Evolutionary conservation across 768 basidiomycete genomes (phyloP).

Genomic region (Phaeotremella fagi): DNA sequence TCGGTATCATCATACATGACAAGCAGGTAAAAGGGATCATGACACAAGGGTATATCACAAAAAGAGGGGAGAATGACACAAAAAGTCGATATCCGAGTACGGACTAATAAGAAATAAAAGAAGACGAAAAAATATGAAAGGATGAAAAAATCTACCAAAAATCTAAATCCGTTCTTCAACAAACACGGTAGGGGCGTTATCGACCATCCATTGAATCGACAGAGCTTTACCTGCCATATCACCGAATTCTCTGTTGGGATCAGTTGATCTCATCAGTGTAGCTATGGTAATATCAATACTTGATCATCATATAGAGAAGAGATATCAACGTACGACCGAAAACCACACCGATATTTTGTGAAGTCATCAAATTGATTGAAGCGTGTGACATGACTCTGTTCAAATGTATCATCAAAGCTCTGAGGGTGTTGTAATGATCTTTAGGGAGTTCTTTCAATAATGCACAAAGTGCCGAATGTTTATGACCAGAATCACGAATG

Average conservation of each 20-base stretch:
- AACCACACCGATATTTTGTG: constrained; percentile 91
- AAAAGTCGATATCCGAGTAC: no score
- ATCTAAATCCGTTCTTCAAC: constrained; percentile 11
- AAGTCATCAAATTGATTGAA: constrained; percentile 83
- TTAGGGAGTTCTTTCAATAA: constrained; percentile 72
- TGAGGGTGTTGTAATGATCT: constrained; percentile 82
- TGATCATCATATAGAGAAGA: neutral
- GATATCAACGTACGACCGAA: constrained; percentile 80
- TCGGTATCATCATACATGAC: no score
- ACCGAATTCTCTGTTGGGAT: constrained; percentile 82
- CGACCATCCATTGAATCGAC: constrained; percentile 88
- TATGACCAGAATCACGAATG: constrained; percentile 60
- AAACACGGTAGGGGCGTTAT: constrained; percentile 55
- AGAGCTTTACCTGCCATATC: constrained; percentile 96
- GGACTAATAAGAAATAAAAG: no score
- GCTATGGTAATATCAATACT: constrained; percentile 54
- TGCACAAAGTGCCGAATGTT: constrained; percentile 60
- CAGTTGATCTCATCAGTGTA: constrained; percentile 84
- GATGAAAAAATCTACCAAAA: neutral
- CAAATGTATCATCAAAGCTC: constrained; percentile 78
- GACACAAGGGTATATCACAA: no score
- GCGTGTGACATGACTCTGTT: constrained; percentile 65
- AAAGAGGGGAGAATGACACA: no score
- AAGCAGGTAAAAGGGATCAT: no score
- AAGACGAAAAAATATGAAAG: no score